Percentiles rank a stretch among this genome's conserved stretches.
Conservation (phyloP, 2,329 filamentous ascomycete species). For the Exophiala sideris region DNA sequence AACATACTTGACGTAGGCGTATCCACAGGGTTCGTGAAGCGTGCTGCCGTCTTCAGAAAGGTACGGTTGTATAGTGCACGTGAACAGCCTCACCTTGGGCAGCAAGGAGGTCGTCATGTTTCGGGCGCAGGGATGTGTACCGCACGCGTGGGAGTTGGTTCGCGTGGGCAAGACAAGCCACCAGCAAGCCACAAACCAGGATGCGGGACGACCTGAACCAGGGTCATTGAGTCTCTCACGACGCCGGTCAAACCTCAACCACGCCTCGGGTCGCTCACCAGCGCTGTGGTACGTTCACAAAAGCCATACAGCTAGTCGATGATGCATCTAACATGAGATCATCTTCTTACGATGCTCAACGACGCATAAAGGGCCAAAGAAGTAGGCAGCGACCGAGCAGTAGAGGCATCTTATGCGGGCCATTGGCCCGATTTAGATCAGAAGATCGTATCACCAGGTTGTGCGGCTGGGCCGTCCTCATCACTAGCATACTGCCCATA, state of each 20-base stretch:
- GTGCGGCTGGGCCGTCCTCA: neutral
- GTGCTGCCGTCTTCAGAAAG: no score
- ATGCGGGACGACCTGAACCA: no score
- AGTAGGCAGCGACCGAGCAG: neutral
- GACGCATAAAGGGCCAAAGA: neutral
- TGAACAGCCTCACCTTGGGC: constrained; percentile 15
- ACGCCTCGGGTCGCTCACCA: no score
- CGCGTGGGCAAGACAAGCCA: constrained; percentile 1
- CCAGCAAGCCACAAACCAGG: constrained; percentile 6
- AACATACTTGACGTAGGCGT: no score
- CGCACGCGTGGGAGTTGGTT: neutral
- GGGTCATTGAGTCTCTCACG: neutral
- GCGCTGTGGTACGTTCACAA: no score
- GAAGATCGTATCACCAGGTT: constrained; percentile 7
- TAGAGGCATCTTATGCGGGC: neutral
- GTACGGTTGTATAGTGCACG: neutral
- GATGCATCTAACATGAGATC: no score
- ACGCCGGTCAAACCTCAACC: no score
- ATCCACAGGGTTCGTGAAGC: no score
- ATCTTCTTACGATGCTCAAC: no score
- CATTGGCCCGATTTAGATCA: neutral
- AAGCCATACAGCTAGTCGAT: no score
- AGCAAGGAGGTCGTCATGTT: constrained; percentile 8
- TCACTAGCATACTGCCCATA: no score
- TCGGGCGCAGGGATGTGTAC: neutral